Evolutionary conservation across 371 early-diverging fungal species (phyloP), one percentile per base, ranked within the genome.

Genomic region (Fennellomyces sp.): DNA sequence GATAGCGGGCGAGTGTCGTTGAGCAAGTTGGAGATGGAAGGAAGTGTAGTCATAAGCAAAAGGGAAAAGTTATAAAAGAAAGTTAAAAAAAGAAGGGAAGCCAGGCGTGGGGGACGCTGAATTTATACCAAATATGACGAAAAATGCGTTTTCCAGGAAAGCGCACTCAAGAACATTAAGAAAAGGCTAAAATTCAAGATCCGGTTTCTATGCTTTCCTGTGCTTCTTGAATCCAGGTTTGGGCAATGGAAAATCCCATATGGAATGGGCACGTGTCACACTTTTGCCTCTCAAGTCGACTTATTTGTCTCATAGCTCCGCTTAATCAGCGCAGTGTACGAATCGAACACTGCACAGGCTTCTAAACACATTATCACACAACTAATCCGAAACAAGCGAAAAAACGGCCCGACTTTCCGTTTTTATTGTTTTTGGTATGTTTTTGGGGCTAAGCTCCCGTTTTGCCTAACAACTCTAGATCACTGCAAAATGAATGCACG

Each of bases 11-110:
- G 26, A 3, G 58, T 31, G 27, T 65, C 47, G 33, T 60, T 69
- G 11, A 71, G 59, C 19, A 73, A 49, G 11, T 62, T 66, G 0
- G 70, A 65, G 41, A 78, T 67, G 1, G 73, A 68, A 23, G 78
- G 73, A 50, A 78, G 51, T 23, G 58, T 71, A 15, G 63, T 66
- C 27, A 48, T 52, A 21, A 42, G 23, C 31, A 54, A 54, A 61
- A 31, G 23, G 48, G n/a, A 57, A 31, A 41, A 50, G 51, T 8
- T 38, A 31, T 48, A 52, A 45, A 51, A 35, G 29, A 57, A 29
- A 45, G 38, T 23, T 17, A 45, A 57, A 58, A 39, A 47, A 42
- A 42, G 35, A 28, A 31, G 42, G 19, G 49, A 41, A 15, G 23
- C 11, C 27, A 56, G 33, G 47, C 6, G 39, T 35, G 42, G 39